Evolutionary conservation across 768 basidiomycete genomes (phyloP).

Genomic region (Suillus paluster): DNA sequence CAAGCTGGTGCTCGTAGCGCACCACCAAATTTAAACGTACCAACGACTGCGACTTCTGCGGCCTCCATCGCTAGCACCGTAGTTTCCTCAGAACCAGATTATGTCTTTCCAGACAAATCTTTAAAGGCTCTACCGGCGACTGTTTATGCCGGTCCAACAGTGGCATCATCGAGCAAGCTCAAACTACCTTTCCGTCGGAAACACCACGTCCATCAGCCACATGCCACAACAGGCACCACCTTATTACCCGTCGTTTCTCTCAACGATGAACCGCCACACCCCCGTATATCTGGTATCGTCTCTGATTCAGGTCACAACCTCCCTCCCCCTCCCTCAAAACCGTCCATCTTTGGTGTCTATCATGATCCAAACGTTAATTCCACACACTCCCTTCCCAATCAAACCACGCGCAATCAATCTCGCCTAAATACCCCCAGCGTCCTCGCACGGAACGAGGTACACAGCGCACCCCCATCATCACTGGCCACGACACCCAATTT

Average conservation of each 20-base stretch:
- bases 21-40: not conserved
- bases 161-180: slow-evolving; percentile 47
- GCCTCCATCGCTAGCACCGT: slow-evolving; percentile 19
- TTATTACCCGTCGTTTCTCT: slow-evolving; percentile 20
- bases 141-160: slow-evolving; percentile 28
- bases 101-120: slow-evolving; percentile 31
- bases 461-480: slow-evolving; percentile 9
- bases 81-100: slow-evolving; percentile 37
- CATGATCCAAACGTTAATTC: slow-evolving; percentile 57
- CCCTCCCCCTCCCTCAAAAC: slow-evolving; percentile 65
- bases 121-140: slow-evolving; percentile 5
- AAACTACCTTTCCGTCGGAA: slow-evolving; percentile 50
- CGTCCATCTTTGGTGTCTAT: slow-evolving; percentile 65
- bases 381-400: slow-evolving; percentile 64
- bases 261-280: slow-evolving; percentile 33
- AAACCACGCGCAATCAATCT: slow-evolving; percentile 26
- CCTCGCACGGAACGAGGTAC: slow-evolving; percentile 14
- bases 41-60: slow-evolving; percentile 16
- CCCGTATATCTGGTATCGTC: slow-evolving; percentile 40
- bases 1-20: slow-evolving; percentile 12
- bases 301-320: slow-evolving; percentile 50
- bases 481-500: slow-evolving; percentile 21
- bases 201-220: slow-evolving; percentile 24
- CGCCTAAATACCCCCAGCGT: slow-evolving; percentile 26
- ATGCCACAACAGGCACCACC: slow-evolving; percentile 9